Evolutionary conservation across 2,329 filamentous ascomycete genomes (phyloP), one percentile per base, ranked within the genome.

Genomic region (Reticulascus tulasneorum): DNA sequence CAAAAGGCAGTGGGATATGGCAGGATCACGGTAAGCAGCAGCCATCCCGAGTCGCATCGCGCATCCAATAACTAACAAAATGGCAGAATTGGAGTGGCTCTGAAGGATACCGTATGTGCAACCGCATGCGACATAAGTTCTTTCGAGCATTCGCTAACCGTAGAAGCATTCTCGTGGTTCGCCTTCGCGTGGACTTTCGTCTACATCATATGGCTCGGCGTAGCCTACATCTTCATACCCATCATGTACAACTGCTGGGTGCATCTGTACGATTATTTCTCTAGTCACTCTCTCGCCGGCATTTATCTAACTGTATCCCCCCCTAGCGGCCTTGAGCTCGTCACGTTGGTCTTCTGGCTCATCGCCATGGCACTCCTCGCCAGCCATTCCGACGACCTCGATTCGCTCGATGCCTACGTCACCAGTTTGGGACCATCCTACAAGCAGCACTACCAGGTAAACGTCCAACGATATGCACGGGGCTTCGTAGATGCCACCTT

Each of bases 211-310:
- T 47, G 44, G 44, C 33, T 45, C 7, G 38, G 39, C 10, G 31
- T 42, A 11, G 44, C 44, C 3, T 36, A 45, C 9, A 26, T 40
- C 15, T 37, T 45, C 32, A 36, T 43, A 5, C 44, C 44, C 9
- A 34, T 43, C 22, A 43, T 45, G 44, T 47, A 47, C 39, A 47
- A 47, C 20, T 45, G 39, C 21, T 47, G 44, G 44, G 44, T 45
- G 13, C 44, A 47, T 25, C 39, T 47, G 44, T 47, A 37, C 13
- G 42, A 12, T 6, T n/a, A n/a, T n/a, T n/a, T n/a, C n/a, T n/a
- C n/a, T n/a, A n/a, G n/a, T 17, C 5, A 3, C 5, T 11, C 20
- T n/a, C 24, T 19, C 9, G 3, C 19, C 5, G 12, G 4, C 9
- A 11, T 5, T 4, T 11, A 6, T 17, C 37, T 40, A 12, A 42